A percentile compares a stretch with the other conserved stretches of the same genome.
Conservation (phyloP, 768 basidiomycete species). For the Lentinula aciculospora region DNA sequence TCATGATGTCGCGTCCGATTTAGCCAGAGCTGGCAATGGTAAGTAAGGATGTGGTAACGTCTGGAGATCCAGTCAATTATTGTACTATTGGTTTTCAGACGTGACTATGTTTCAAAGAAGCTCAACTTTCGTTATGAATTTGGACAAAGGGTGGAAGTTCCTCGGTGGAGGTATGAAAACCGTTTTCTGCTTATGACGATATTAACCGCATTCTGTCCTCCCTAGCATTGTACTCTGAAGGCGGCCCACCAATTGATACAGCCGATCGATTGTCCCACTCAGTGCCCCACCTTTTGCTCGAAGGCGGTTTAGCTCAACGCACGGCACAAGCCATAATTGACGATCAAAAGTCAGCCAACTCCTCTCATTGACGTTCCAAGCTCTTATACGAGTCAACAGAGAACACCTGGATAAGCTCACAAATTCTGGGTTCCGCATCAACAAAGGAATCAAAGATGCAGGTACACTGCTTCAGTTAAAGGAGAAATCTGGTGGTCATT, state of each 20-base stretch:
- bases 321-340: constrained; percentile 30
- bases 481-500: constrained; percentile 44
- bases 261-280: constrained; percentile 46
- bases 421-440: constrained; percentile 40
- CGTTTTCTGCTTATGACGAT: neutral
- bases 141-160: constrained; percentile 18
- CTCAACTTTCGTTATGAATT: constrained; percentile 49
- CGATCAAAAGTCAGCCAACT: constrained; percentile 30
- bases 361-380: neutral
- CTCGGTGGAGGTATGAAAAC: constrained; percentile 8
- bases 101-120: constrained; percentile 46
- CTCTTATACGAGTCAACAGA: constrained; percentile 13
- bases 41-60: neutral
- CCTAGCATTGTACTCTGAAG: constrained; percentile 33
- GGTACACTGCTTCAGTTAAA: constrained; percentile 32
- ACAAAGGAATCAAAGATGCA: constrained; percentile 34
- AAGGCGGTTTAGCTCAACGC: constrained; percentile 21
- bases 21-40: neutral
- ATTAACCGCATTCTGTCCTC: neutral
- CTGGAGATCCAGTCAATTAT: too few species aligned
- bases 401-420: constrained; percentile 42
- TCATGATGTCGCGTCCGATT: neutral
- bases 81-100: constrained; percentile 23
- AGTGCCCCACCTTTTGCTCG: constrained; percentile 29
- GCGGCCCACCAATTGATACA: constrained; percentile 39